Percentiles rank a stretch among this genome's conserved stretches.
Evolutionary conservation across 139 green algal genomes (phyloP).

Genomic region (Chlorella sp.): DNA sequence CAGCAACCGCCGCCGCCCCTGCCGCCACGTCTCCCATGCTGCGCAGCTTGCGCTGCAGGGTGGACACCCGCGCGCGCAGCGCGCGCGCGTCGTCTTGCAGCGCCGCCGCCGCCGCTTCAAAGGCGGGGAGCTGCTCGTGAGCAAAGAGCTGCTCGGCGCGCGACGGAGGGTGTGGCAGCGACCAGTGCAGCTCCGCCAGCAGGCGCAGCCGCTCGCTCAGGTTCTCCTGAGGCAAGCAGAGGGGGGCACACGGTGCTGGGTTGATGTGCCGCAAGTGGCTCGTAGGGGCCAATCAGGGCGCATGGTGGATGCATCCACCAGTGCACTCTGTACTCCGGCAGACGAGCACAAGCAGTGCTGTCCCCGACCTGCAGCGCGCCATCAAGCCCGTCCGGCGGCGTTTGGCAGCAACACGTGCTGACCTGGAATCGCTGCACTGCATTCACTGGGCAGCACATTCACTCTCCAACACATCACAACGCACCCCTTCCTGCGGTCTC

Average conservation of each 20-base stretch:
- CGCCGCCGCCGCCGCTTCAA: slow-evolving; percentile 29
- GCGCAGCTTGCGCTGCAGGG: slow-evolving; percentile 20
- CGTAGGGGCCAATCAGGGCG: no score
- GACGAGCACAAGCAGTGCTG: no score
- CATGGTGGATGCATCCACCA: no score
- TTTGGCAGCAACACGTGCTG: background rate
- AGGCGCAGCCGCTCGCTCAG: slow-evolving; percentile 47
- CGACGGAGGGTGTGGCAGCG: slow-evolving; percentile 60
- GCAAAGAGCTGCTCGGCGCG: slow-evolving; percentile 54
- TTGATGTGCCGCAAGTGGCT: no score
- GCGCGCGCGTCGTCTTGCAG: slow-evolving; percentile 27
- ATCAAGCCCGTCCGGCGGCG: no score
- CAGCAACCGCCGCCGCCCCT: background rate
- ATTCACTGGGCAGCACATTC: no score
- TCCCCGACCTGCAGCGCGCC: no score
- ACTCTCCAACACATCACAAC: no score
- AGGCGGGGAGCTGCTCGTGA: slow-evolving; percentile 38
- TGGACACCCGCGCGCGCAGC: slow-evolving; percentile 21
- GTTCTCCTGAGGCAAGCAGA: slow-evolving; percentile 10
- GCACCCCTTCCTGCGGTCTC: no score
- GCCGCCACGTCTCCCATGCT: slow-evolving; percentile 9
- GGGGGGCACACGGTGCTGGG: no score
- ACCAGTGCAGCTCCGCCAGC: slow-evolving; percentile 73
- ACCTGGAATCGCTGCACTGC: slow-evolving; percentile 11
- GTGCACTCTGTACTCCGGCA: no score